Conservation (phyloP, 2,329 filamentous ascomycete species). For the Penicillium aurantiogriseum region DNA sequence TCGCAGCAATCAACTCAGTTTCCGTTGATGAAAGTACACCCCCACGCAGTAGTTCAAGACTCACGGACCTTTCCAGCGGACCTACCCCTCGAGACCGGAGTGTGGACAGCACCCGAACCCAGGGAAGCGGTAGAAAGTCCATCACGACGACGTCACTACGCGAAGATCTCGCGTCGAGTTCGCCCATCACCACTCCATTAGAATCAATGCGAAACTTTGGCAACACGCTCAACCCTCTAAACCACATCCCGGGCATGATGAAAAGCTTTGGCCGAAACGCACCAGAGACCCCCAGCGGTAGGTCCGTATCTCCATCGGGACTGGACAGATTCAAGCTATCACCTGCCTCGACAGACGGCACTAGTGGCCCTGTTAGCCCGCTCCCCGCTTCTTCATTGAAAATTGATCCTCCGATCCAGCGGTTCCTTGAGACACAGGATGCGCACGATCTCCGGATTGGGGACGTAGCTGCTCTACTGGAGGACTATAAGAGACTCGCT, state of each 20-base stretch:
- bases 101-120: conserved; percentile 61
- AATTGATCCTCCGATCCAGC: conserved; percentile 62
- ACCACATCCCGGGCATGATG: conserved; percentile 73
- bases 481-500: conserved; percentile 72
- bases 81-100: conserved; percentile 67
- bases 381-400: conserved; percentile 15
- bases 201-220: conserved; percentile 81
- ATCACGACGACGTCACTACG: conserved; percentile 24
- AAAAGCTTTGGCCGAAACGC: conserved; percentile 64
- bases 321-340: conserved; percentile 39
- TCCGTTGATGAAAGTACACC: conserved; percentile 35
- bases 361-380: conserved; percentile 11
- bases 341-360: conserved; percentile 18
- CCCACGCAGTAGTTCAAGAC: conserved; percentile 38
- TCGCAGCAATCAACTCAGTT: conserved; percentile 48
- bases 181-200: conserved; percentile 57
- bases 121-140: conserved; percentile 44
- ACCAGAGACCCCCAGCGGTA: conserved; percentile 44
- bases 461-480: conserved; percentile 70
- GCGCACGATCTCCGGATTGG: conserved; percentile 68
- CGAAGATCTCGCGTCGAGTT: conserved; percentile 21
- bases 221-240: conserved; percentile 79
- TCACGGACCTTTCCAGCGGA: conserved; percentile 67
- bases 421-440: conserved; percentile 70
- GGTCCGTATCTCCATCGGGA: conserved; percentile 43